Evolutionary conservation across 768 basidiomycete species (phyloP), one percentile per base, ranked within the genome.

Genomic region (Xanthoconium stramineum): DNA sequence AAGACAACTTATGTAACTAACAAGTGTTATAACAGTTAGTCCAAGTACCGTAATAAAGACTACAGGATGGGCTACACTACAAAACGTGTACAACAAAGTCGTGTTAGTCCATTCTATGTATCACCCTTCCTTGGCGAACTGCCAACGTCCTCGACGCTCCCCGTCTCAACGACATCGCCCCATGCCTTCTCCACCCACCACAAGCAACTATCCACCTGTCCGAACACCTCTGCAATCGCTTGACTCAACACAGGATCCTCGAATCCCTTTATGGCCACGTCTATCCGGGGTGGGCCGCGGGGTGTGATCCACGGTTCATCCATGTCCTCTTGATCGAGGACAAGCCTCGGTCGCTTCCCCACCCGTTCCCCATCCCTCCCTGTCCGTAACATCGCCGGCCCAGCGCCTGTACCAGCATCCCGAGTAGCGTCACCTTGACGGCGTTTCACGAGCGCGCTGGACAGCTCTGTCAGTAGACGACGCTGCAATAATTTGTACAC

Each of bases 401-500:
- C 55, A 6, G 13, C 29, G 37, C 60, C 19, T 35, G 17, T 13
- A 33, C 47, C 52, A 2, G 24, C 40, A 11, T 37, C 44, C 14
- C 48, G 60, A 13, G 36, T n/a, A 28, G 40, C 50, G 10, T 54
- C 55, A 36, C 24, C 52, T 28, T 57, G 56, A 30, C 61, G 59
- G 29, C 53, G 53, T 42, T 59, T 65, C 24, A 69, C 59, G 14
- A 77, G 67, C 30, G 67, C 61, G 44, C 58, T 55, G 46, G 63
- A 61, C 43, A 76, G 63, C 37, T 76, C 80, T 9, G 65, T 71
- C 45, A 84, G 66, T 13, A 90, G 70, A 37, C 89, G 81, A 40
- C 73, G 79, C 62, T 83, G 84, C 33, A 91, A 69, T 10, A 90
- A 73, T 47, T 77, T 56, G 66, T 85, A 91, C 8, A 88, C 88